A percentile compares a stretch with the other conserved stretches of the same genome.
phyloP scores from a whole-genome alignment of 208 protist genomes.

The Tritrichomonas foetus region DNA sequence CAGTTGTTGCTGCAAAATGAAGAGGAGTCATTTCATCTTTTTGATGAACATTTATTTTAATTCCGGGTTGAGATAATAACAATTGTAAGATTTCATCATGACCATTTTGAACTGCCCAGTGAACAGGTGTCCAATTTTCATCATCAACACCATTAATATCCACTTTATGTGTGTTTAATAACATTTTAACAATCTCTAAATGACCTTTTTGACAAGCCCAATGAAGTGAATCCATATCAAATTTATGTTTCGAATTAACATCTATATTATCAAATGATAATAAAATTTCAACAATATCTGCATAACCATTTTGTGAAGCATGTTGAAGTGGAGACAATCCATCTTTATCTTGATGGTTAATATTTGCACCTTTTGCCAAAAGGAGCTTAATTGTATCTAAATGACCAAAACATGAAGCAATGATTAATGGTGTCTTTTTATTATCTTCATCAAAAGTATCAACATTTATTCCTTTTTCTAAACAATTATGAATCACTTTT shows the following conservation, averaged over 20 bases:
- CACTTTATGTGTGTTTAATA: neutral
- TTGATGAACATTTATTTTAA: neutral
- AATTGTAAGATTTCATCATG: neutral
- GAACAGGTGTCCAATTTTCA: slow-evolving; percentile 23
- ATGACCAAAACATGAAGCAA: neutral
- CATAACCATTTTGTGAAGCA: slow-evolving; percentile 28
- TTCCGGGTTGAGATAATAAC: neutral
- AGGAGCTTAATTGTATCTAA: neutral
- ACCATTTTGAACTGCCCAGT: neutral
- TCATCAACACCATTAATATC: neutral
- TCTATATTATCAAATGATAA: neutral
- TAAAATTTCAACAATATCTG: neutral
- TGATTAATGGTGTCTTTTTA: neutral
- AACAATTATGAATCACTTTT: neutral
- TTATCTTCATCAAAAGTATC: neutral
- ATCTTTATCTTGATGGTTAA: neutral
- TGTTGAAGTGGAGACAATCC: neutral
- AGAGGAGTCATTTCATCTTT: slow-evolving; percentile 30
- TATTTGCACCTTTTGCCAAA: neutral
- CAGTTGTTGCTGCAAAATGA: neutral
- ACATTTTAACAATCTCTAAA: neutral
- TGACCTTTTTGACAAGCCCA: neutral
- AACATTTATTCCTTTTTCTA: neutral
- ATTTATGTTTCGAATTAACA: neutral
- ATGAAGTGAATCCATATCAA: neutral